Evolutionary conservation across 202 grass and related monocot genomes (phyloP), one percentile per base, ranked within the genome.

Genomic region (Dendrocalamus latiflorus): DNA sequence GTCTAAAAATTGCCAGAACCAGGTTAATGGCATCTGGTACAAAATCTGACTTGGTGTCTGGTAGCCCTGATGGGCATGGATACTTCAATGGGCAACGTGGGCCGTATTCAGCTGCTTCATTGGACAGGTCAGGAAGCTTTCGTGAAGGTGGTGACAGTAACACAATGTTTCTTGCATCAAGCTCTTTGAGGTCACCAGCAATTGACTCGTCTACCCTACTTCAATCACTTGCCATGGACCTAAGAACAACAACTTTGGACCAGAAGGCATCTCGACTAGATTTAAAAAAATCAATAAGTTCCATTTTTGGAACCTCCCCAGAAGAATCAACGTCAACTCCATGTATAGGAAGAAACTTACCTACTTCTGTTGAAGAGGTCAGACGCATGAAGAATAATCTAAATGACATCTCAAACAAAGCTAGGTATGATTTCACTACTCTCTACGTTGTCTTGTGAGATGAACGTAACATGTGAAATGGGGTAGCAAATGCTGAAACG

Each of bases 71-170:
- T 82, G 88, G 86, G 44, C 88, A 90, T 51, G 86, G 75, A 61
- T 89, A 91, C 86, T 83, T 85, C 81, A 91, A 59, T 66, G 71
- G 83, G 21, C 76, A 86, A 60, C 91, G 91, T 17, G 86, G 83
- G 28, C 14, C 60, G 8, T 89, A 91, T 86, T 81, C 79, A 65
- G 43, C 83, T 77, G 78, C 83, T 78, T 88, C 88, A 69, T 65
- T 94, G 80, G 91, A 94, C 84, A 91, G 83, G 72, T 48, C 80
- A 78, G 86, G 76, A 81, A 91, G 83, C 76, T 91, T 91, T 72
- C 91, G 86, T 75, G 91, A 94, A 74, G 72, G 76, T 28, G 62
- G 80, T 66, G 91, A 94, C 78, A 76, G 71, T 77, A 81, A 81
- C 70, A 25, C 69, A 0, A 36, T 53, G 28, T 81, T 90, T 64